Percentiles rank a stretch among this genome's conserved stretches.
These are phyloP conservation scores for Citrus maxima DNA, from an alignment of 345 rosid genomes.

Conservation along the genomic window DNA sequence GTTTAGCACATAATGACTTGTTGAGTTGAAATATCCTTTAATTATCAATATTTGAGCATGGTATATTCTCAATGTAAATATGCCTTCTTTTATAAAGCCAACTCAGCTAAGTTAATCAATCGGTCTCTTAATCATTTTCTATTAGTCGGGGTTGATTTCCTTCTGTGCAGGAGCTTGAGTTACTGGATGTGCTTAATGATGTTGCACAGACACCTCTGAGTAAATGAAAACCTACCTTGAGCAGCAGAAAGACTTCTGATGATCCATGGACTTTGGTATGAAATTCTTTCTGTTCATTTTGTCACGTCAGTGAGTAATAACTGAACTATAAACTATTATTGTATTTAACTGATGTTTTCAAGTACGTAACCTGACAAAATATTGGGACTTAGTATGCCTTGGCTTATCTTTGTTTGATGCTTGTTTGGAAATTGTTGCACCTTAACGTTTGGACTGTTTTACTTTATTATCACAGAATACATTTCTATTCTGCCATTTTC, in stretches of 20 bases:
- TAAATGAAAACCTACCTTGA: not conserved
- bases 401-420: not conserved
- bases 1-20: not conserved
- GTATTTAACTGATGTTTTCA: not conserved
- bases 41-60: not conserved
- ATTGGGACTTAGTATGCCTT: not conserved
- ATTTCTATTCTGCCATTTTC: not conserved
- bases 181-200: conserved; percentile 4
- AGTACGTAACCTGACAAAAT: not conserved
- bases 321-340: not conserved
- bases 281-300: not conserved
- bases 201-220: not conserved
- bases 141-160: conserved; percentile 11
- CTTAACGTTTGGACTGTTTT: not conserved
- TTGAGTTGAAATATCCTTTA: not conserved
- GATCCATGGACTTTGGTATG: not conserved
- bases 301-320: not conserved
- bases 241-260: not conserved
- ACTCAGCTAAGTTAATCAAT: not conserved
- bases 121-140: not conserved
- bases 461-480: not conserved
- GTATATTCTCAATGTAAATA: not conserved
- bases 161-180: conserved; percentile 9
- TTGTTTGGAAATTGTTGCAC: not conserved
- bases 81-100: not conserved